Base-by-base conservation (phyloP, 139 green algal genomes). In the Gonium pectorale region DNA sequence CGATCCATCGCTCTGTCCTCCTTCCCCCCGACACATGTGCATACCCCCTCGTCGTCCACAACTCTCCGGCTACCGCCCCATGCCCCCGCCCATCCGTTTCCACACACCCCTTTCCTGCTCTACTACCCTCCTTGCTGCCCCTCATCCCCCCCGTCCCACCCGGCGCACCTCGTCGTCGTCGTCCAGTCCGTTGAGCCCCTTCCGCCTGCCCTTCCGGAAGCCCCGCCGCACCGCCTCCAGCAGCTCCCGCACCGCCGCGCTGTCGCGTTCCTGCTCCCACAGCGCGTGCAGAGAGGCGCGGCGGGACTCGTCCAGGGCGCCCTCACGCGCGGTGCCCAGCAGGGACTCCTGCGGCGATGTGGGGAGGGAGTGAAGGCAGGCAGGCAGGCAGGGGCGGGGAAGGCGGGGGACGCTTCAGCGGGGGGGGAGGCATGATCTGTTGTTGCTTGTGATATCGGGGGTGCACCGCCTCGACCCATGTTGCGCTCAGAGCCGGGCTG, bases 261-360 rank as follows among this genome's bases (percentile, higher is more conserved):
- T 19, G 62, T 83, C 77, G 6, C 62, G 60, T 43, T 83, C 77
- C 33, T n/a, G 8, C 77, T 83, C 60, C 75, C 77, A 83, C 62
- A 49, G 1, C 43, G 43, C n/a, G 77, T 83, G 77, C 60, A 83
- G 62, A 60, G 35, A 17, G 21, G n/a, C 77, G 29, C 77, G 77
- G 15, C 62, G 60, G 24, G 44, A 26, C 60, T 73, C 77, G 62
- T 83, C 77, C 41, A 15, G 9, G 3, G 35, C 31, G 43, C 62
- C 17, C 37, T 83, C 77, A 2, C 15, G 27, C 4, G 77, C 77
- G n/a, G 41, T 74, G 77, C 77, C 77, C 31, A 83, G 31, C 77
- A 83, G 62, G 8, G 60, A 72, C 9, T 43, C 60, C 77, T 83
- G 60, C 8, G 11, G 44, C 6, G n/a, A 4, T n/a, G 29, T 38